Conservation (phyloP, 176 grass and related monocot genomes). For the Rhynchospora tenuis region DNA sequence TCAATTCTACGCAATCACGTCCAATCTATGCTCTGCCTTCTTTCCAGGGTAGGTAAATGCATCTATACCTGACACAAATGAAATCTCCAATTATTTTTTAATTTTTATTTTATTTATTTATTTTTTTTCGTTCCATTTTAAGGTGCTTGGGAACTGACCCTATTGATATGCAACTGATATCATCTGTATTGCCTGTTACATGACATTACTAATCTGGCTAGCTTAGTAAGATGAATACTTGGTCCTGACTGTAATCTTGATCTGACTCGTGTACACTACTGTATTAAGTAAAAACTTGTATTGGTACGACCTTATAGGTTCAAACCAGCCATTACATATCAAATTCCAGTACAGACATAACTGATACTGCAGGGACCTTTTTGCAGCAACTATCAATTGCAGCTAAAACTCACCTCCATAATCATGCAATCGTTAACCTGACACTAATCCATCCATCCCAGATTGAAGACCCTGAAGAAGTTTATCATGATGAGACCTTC, state of each 20-base stretch:
- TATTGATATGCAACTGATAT: not conserved
- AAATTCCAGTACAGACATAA: not conserved
- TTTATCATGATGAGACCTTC: slow-evolving; percentile 59
- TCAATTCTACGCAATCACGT: slow-evolving; percentile 90
- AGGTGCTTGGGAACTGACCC: too few relatives aligned
- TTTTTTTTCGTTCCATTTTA: too few relatives aligned
- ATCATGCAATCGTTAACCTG: not conserved
- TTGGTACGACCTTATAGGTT: too few relatives aligned
- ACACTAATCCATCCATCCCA: slow-evolving; percentile 28
- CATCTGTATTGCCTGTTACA: not conserved
- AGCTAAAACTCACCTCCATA: not conserved
- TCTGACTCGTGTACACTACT: not conserved
- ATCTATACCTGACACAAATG: not conserved
- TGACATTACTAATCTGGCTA: not conserved
- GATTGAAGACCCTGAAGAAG: slow-evolving; percentile 72
- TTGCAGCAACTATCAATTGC: not conserved
- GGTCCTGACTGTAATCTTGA: not conserved
- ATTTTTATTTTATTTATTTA: not conserved
- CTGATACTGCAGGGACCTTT: not conserved
- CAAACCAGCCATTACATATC: not conserved
- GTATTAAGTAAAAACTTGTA: not conserved
- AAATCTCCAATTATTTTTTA: not conserved
- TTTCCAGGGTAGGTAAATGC: slow-evolving; percentile 57
- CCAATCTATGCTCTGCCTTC: slow-evolving; percentile 87
- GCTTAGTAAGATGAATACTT: not conserved